These are phyloP conservation scores for Polychaeton citri DNA, from an alignment of 2,329 filamentous ascomycete species.

Conservation along the genomic window DNA sequence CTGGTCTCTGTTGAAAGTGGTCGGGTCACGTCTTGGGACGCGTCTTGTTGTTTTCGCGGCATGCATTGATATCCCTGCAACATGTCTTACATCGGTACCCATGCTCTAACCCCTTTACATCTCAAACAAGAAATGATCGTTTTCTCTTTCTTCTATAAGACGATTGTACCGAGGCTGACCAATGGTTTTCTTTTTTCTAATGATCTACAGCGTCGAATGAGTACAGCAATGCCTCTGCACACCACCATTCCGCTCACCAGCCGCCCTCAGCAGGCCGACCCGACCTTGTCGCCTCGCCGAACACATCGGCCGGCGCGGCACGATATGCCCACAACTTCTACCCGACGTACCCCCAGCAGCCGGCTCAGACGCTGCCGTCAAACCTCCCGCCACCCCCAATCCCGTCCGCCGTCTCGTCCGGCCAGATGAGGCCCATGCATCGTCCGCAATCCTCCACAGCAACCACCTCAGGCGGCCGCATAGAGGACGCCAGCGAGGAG, in stretches of 20 bases:
- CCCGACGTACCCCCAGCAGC: slow-evolving; percentile 49
- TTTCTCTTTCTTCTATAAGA: too few relatives aligned
- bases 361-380: slow-evolving; percentile 34
- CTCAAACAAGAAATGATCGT: too few relatives aligned
- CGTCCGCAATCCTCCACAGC: slow-evolving; percentile 15
- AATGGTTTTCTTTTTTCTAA: too few relatives aligned
- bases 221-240: slow-evolving; percentile 45
- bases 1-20: too few relatives aligned
- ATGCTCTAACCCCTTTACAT: background rate
- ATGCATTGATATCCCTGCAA: slow-evolving; percentile 2
- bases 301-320: slow-evolving; percentile 38
- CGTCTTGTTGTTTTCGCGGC: too few relatives aligned
- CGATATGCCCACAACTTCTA: slow-evolving; percentile 69
- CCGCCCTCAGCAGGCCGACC: slow-evolving; percentile 44
- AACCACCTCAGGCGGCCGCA: slow-evolving; percentile 24
- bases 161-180: too few relatives aligned
- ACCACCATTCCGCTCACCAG: slow-evolving; percentile 47
- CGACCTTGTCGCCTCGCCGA: slow-evolving; percentile 34
- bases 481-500: slow-evolving; percentile 33
- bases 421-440: slow-evolving; percentile 37
- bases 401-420: slow-evolving; percentile 43
- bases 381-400: slow-evolving; percentile 38
- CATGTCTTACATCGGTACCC: slow-evolving; percentile 11
- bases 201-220: slow-evolving; percentile 46
- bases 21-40: too few relatives aligned